A percentile compares a stretch with the other conserved stretches of the same genome.
Conservation (phyloP, 192 early-diverging fungal genomes). For the Allomyces macrogynus region DNA sequence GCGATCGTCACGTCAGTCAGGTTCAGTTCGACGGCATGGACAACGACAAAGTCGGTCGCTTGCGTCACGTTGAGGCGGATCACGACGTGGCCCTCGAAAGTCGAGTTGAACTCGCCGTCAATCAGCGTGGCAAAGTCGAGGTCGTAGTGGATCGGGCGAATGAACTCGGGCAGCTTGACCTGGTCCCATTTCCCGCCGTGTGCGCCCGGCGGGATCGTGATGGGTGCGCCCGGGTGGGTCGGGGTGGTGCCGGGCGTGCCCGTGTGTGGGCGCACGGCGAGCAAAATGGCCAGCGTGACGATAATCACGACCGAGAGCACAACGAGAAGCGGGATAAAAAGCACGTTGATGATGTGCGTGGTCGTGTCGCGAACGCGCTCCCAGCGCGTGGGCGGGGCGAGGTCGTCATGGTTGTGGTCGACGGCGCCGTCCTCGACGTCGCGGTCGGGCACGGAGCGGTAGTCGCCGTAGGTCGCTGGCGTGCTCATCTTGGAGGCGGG, state of each 20-base stretch:
- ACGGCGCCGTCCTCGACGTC: background rate
- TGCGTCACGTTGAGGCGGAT: background rate
- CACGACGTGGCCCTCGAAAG: background rate
- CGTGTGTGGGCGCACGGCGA: background rate
- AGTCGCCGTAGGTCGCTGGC: too few species aligned
- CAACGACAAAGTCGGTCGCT: background rate
- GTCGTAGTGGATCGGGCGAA: background rate
- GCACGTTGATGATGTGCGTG: background rate
- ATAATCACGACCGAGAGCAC: background rate
- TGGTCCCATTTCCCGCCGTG: background rate
- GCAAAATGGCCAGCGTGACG: background rate
- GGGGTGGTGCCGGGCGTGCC: background rate
- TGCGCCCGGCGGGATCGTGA: background rate
- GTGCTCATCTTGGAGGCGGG: too few species aligned
- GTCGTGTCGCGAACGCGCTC: background rate
- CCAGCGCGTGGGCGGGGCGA: background rate
- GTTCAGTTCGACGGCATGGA: background rate
- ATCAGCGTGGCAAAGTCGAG: background rate
- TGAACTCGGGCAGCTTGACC: background rate
- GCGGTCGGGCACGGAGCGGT: too few species aligned
- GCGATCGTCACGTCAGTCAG: background rate
- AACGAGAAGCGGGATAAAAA: background rate
- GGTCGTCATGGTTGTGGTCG: background rate
- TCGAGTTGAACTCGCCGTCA: background rate
- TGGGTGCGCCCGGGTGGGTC: background rate